A percentile compares a stretch with the other conserved stretches of the same genome.
Conservation (phyloP, 23 red algal genomes). For the Agarophyton chilense region DNA sequence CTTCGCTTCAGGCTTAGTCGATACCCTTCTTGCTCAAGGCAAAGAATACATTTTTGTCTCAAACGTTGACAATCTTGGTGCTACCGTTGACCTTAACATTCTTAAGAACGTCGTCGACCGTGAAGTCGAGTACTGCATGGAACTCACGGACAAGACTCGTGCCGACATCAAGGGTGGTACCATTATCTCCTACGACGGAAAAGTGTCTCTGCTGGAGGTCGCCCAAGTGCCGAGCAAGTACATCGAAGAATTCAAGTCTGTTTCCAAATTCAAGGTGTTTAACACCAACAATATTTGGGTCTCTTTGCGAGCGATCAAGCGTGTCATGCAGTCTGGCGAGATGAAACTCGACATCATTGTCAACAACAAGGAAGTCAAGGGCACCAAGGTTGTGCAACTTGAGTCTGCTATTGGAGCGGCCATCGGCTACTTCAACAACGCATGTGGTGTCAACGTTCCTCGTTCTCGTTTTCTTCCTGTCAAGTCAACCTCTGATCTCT, state of each 20-base stretch:
- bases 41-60: slow-evolving; percentile 98
- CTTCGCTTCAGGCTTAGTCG: slow-evolving; percentile 83
- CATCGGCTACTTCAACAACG: slow-evolving; percentile 91
- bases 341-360: slow-evolving; percentile 99
- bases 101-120: slow-evolving; percentile 83
- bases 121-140: slow-evolving; percentile 96
- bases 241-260: slow-evolving; percentile 95
- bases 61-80: slow-evolving; percentile 99
- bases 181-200: slow-evolving; percentile 96
- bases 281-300: slow-evolving; percentile 99
- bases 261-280: slow-evolving; percentile 99
- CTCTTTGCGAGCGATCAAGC: slow-evolving; percentile 82
- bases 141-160: slow-evolving; percentile 96
- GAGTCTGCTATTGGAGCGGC: slow-evolving; percentile 97
- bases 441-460: slow-evolving; percentile 95
- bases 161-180: slow-evolving; percentile 98
- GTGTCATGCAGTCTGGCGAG: slow-evolving; percentile 72
- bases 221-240: slow-evolving; percentile 93
- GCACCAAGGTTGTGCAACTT: slow-evolving; percentile 91
- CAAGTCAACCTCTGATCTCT: slow-evolving; percentile 96
- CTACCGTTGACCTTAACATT: slow-evolving; percentile 91
- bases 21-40: slow-evolving; percentile 89
- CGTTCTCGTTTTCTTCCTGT: slow-evolving; percentile 96
- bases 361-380: slow-evolving; percentile 92
- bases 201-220: slow-evolving; percentile 91